Evolutionary conservation across 2,329 filamentous ascomycete genomes (phyloP).

Genomic region (Neoscytalidium dimidiatum): DNA sequence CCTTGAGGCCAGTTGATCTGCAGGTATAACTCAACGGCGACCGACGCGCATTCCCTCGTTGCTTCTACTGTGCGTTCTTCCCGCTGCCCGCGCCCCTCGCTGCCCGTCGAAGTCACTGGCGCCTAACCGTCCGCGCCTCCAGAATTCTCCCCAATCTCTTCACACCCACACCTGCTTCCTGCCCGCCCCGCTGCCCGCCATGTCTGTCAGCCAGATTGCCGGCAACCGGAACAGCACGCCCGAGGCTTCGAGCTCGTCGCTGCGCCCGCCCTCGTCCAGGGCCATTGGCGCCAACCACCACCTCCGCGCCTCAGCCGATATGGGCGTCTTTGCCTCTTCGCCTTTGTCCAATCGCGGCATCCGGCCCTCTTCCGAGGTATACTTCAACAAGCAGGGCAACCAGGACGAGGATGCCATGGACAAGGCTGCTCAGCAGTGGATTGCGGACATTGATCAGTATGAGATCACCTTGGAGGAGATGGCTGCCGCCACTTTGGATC

Average conservation of each 20-base stretch:
- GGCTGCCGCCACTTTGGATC: conserved; percentile 96
- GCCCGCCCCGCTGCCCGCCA: conserved; percentile 28
- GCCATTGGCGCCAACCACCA: conserved; percentile 77
- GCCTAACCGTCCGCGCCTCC: neutral
- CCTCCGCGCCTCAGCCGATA: conserved; percentile 92
- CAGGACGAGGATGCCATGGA: conserved; percentile 77
- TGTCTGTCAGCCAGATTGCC: conserved; percentile 52
- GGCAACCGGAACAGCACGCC: conserved; percentile 95
- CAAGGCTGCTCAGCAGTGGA: conserved; percentile 96
- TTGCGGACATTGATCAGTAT: conserved; percentile 97
- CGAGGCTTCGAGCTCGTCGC: conserved; percentile 79
- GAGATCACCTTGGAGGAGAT: conserved; percentile 99
- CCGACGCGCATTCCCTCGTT: conserved; percentile 8
- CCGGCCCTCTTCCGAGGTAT: conserved; percentile 90
- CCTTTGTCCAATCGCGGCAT: conserved; percentile 75
- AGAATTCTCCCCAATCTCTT: conserved; percentile 12
- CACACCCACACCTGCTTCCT: neutral
- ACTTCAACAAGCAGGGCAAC: conserved; percentile 76
- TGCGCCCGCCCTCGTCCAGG: conserved; percentile 80
- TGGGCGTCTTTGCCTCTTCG: conserved; percentile 74
- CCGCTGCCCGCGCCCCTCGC: neutral
- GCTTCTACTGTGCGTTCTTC: neutral
- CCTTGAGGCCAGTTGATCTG: conserved; percentile 22
- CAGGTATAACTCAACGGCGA: conserved; percentile 16
- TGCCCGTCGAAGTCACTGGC: neutral